Conservation (phyloP, 495 filamentous ascomycete genomes). For the Astrothelium macrocarpum region DNA sequence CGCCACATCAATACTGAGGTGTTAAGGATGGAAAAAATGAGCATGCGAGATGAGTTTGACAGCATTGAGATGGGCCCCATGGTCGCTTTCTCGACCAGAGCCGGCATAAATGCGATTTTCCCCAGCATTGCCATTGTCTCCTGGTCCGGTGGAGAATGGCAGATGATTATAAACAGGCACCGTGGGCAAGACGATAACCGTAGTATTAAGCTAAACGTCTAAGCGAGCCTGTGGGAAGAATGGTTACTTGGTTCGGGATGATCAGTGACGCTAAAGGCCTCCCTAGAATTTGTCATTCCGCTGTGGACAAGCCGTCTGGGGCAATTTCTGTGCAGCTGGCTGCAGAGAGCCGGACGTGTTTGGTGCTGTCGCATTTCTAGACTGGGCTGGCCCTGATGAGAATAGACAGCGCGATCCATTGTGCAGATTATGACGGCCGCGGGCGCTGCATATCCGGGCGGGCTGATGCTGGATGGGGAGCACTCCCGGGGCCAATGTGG, state of each 20-base stretch:
- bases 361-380: neutral
- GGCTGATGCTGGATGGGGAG: neutral
- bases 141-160: neutral
- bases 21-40: too few relatives aligned
- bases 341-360: neutral
- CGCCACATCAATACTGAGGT: too few relatives aligned
- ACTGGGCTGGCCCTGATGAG: neutral
- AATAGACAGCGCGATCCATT: neutral
- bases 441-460: neutral
- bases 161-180: neutral
- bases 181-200: neutral
- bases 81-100: neutral
- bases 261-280: neutral
- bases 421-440: neutral
- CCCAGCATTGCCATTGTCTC: too few relatives aligned
- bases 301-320: neutral
- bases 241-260: neutral
- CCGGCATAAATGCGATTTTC: neutral
- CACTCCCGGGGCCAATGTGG: neutral
- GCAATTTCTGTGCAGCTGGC: neutral
- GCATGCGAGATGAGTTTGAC: too few relatives aligned
- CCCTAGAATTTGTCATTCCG: neutral
- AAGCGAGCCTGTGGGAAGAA: neutral
- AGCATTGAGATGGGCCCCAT: too few relatives aligned
- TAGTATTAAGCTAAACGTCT: neutral